Percentiles rank a stretch among this genome's conserved stretches.
Evolutionary conservation across 768 basidiomycete species (phyloP).

Genomic region (Panaeolus papilionaceus): DNA sequence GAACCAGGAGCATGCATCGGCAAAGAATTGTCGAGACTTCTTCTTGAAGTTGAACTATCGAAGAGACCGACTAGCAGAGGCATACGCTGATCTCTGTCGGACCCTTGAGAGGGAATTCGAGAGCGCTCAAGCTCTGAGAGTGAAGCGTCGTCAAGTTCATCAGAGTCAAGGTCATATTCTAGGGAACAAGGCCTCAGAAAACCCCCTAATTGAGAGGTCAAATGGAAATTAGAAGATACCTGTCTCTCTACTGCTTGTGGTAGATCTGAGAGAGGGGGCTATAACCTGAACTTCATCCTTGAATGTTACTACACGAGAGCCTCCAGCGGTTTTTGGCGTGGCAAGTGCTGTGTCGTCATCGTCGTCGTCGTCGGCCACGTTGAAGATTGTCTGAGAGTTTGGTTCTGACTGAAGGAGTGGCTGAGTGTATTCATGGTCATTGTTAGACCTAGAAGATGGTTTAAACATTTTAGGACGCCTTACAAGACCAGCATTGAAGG

Average conservation of each 20-base stretch:
- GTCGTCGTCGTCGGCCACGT: slow-evolving; percentile 49
- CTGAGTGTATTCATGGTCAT: slow-evolving; percentile 51
- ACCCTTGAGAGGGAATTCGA: slow-evolving; percentile 36
- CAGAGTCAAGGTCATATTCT: slow-evolving; percentile 88
- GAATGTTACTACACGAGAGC: slow-evolving; percentile 64
- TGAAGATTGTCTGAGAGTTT: slow-evolving; percentile 54
- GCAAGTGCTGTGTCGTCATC: slow-evolving; percentile 49
- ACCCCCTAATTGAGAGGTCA: neutral
- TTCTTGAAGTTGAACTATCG: slow-evolving; percentile 62
- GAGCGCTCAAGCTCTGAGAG: slow-evolving; percentile 32
- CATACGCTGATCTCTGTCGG: slow-evolving; percentile 59
- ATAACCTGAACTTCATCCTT: slow-evolving; percentile 74
- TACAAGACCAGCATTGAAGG: slow-evolving; percentile 4
- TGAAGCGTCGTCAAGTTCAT: slow-evolving; percentile 71
- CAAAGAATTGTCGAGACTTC: slow-evolving; percentile 62
- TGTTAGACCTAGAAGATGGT: slow-evolving; percentile 22
- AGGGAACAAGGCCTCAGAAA: slow-evolving; percentile 18
- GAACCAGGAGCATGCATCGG: slow-evolving; percentile 48
- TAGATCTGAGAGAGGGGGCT: slow-evolving; percentile 73
- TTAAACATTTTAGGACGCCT: slow-evolving; percentile 31
- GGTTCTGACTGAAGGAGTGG: slow-evolving; percentile 63
- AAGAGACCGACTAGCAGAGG: slow-evolving; percentile 84
- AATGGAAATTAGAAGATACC: slow-evolving; percentile 56
- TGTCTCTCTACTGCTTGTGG: slow-evolving; percentile 76
- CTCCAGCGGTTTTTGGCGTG: slow-evolving; percentile 38